Base-by-base conservation (phyloP, 1,284 basidiomycete species). In the Trichosporon coremiiforme region DNA sequence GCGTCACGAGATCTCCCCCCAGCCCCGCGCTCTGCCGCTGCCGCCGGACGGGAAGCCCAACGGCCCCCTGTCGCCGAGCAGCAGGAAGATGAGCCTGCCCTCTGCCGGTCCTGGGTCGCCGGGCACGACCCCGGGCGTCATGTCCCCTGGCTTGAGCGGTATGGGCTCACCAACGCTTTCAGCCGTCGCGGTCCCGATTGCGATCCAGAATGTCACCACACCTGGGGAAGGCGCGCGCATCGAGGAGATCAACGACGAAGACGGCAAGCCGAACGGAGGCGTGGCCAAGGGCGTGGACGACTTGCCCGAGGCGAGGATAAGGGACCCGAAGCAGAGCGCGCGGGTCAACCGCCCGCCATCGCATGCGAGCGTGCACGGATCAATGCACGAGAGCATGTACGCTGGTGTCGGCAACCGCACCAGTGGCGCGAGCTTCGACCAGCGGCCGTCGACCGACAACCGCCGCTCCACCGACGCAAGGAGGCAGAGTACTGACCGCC, bases 201-300 rank as follows among this genome's bases (percentile, higher is more conserved):
- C 47, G 3, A 53, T 53, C 20, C 15, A 15, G n/a, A 53, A 20
- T 20, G 47, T 17, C 20, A 22, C 17, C 1, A 53, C 47, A 1
- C 47, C 47, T 20, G 47, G 4, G 15, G 25, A 17, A 31, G 22
- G 25, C 25, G 55, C 57, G 57, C 57, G 35, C 57, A 60, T 60
- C 31, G 57, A 60, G 57, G 57, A 60, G 57, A 60, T 60, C 57
- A 17, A 31, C 57, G 57, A 60, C 29, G 57, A 60, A 2, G 29
- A 63, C 20, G 35, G 9, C n/a, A 31, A 8, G 33, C 17, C 35
- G 33, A 38, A 38, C 35, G n/a, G n/a, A n/a, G 20, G n/a, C n/a
- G n/a, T n/a, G n/a, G n/a, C 17, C 63, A 45, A 45, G 15, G 63
- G 33, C 33, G 8, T 33, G 3, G 33, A 22, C 22, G 22, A 6